A percentile compares a stretch with the other conserved stretches of the same genome.
Evolutionary conservation across 2,329 filamentous ascomycete species (phyloP).

Genomic region (Monosporascus sp.): DNA sequence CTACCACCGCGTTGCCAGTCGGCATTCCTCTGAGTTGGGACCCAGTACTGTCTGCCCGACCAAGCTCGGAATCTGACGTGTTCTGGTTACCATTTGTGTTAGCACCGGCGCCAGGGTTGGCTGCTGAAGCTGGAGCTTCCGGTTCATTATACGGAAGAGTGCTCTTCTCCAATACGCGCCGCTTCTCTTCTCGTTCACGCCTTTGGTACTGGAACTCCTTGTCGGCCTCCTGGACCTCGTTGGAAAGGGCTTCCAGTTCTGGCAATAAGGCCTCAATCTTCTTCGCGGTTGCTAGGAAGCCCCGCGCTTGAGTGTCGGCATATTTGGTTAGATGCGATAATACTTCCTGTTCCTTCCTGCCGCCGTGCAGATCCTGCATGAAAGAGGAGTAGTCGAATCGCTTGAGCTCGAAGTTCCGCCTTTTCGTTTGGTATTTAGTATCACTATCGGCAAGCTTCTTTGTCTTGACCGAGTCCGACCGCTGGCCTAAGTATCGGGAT

Average conservation of each 20-base stretch:
- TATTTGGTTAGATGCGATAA: constrained; percentile 91
- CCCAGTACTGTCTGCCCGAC: constrained; percentile 67
- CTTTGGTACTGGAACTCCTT: constrained; percentile 95
- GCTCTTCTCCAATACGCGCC: constrained; percentile 82
- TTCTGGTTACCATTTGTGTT: constrained; percentile 43
- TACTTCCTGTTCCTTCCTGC: constrained; percentile 97
- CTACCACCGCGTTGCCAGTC: constrained; percentile 36
- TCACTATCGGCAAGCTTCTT: constrained; percentile 96
- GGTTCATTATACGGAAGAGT: constrained; percentile 68
- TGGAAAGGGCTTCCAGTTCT: constrained; percentile 80
- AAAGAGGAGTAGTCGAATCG: constrained; percentile 98
- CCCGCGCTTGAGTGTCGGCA: constrained; percentile 81
- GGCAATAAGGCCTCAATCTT: constrained; percentile 84
- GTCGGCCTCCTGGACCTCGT: constrained; percentile 87
- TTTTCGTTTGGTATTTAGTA: constrained; percentile 90
- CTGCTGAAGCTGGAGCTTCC: constrained; percentile 47
- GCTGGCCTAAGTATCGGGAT: constrained; percentile 89
- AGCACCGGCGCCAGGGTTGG: constrained; percentile 27
- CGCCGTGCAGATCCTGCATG: constrained; percentile 98
- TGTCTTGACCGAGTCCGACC: constrained; percentile 91
- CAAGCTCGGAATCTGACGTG: constrained; percentile 63
- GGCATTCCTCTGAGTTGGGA: constrained; percentile 57
- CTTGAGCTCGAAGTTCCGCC: constrained; percentile 92
- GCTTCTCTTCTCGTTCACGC: constrained; percentile 93
- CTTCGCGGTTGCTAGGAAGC: constrained; percentile 76